Evolutionary conservation across 108 stramenopile species (phyloP).

Genomic region (Asterionellopsis glacialis): DNA sequence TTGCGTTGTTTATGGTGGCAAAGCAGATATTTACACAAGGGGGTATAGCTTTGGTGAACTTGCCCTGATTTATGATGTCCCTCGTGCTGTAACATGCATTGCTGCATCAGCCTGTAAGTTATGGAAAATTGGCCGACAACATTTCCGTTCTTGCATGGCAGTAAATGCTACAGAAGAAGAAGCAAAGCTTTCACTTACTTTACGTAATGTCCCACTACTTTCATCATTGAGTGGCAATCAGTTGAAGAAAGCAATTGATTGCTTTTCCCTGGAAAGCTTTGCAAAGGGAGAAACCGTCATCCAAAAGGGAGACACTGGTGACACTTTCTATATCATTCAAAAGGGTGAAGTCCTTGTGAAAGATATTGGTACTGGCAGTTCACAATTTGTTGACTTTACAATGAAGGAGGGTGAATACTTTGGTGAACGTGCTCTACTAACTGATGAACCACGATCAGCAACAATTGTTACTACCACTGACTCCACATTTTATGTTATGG

Average conservation of each 20-base stretch:
- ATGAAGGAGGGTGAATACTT: conserved; percentile 78
- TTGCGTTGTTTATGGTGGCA: conserved; percentile 22
- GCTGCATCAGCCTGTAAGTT: conserved; percentile 25
- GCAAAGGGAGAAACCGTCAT: conserved; percentile 78
- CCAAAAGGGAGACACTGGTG: conserved; percentile 84
- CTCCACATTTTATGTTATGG: conserved; percentile 26
- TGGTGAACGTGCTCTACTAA: conserved; percentile 80
- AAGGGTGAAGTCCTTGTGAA: conserved; percentile 68
- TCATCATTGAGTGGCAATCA: conserved; percentile 15
- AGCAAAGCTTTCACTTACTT: conserved; percentile 51
- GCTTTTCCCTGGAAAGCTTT: conserved; percentile 70
- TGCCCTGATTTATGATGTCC: conserved; percentile 80
- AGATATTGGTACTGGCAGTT: conserved; percentile 42
- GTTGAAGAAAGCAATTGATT: conserved; percentile 51
- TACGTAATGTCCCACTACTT: conserved; percentile 71
- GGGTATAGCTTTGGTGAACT: conserved; percentile 79
- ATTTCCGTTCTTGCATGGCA: conserved; percentile 77
- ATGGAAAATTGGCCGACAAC: conserved; percentile 83
- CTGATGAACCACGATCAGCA: conserved; percentile 68
- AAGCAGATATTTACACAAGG: conserved; percentile 21
- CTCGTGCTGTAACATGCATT: conserved; percentile 81
- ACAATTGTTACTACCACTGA: conserved; percentile 66
- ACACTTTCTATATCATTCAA: conserved; percentile 86
- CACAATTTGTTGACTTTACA: conserved; percentile 40
- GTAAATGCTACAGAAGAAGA: conserved; percentile 64